Percentiles rank a stretch among this genome's conserved stretches.
phyloP scores from a whole-genome alignment of 1,284 basidiomycete genomes.

The Polyporus tsugae region DNA sequence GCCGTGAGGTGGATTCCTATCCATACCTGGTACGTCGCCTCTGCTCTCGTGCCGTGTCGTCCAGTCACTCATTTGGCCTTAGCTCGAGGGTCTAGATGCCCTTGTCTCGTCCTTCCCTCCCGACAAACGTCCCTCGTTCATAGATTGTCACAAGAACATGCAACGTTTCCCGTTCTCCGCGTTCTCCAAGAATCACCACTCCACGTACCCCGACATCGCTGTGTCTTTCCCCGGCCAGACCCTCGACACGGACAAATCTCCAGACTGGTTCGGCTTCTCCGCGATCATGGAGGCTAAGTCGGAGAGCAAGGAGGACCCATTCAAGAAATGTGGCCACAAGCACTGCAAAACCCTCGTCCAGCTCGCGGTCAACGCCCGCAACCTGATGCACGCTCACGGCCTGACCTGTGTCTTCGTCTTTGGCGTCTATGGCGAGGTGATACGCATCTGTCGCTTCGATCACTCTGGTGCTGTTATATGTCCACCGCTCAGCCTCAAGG shows the following conservation, averaged over 20 bases:
- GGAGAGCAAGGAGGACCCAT: constrained; percentile 12
- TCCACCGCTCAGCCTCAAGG: not conserved
- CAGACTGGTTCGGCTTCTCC: constrained; percentile 7
- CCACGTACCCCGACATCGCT: constrained; percentile 16
- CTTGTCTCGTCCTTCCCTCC: constrained; percentile 15
- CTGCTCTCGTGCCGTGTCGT: not conserved
- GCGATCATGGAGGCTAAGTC: constrained; percentile 25
- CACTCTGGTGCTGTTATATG: constrained; percentile 10
- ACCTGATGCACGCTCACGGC: constrained; percentile 29
- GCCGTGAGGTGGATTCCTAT: not conserved
- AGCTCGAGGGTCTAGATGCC: not conserved
- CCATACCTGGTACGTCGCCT: too few species aligned
- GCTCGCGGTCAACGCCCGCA: constrained; percentile 21
- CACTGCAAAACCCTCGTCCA: constrained; percentile 4
- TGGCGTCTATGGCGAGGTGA: constrained; percentile 13
- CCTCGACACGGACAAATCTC: not conserved
- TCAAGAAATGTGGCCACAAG: not conserved
- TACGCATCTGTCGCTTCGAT: constrained; percentile 17
- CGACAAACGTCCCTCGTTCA: constrained; percentile 2
- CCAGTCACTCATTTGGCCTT: not conserved
- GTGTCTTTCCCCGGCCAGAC: constrained; percentile 17
- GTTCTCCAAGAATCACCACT: constrained; percentile 12
- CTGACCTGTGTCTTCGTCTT: constrained; percentile 18
- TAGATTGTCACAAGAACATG: not conserved
- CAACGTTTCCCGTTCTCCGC: constrained; percentile 7